phyloP scores from a whole-genome alignment of 352 stramenopile genomes.

The Phytopythium chamaehyphon region DNA sequence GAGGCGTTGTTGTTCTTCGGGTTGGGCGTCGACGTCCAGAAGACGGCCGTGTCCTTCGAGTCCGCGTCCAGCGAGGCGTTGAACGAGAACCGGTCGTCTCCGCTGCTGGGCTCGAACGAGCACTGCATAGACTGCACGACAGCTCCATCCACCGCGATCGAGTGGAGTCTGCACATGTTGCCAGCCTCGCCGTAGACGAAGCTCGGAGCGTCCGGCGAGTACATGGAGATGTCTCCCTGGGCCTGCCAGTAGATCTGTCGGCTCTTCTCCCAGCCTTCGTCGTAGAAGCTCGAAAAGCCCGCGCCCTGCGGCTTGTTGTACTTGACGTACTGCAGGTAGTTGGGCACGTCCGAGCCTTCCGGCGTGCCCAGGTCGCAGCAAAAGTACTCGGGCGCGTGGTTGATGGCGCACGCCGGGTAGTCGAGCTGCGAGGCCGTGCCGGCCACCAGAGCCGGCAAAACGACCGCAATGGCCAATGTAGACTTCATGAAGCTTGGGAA shows the following conservation, averaged over 20 bases:
- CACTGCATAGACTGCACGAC: slow-evolving; percentile 41
- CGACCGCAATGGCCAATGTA: slow-evolving; percentile 8
- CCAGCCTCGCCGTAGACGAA: slow-evolving; percentile 50
- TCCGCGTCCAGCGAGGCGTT: slow-evolving; percentile 53
- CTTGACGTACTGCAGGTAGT: slow-evolving; percentile 46
- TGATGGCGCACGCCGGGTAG: slow-evolving; percentile 57
- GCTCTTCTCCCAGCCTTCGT: slow-evolving; percentile 60
- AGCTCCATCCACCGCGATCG: slow-evolving; percentile 19
- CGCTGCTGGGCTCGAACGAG: slow-evolving; percentile 22
- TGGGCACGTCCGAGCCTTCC: slow-evolving; percentile 21
- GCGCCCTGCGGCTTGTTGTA: slow-evolving; percentile 51
- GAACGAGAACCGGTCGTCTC: slow-evolving; percentile 36
- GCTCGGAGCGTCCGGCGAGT: slow-evolving; percentile 44
- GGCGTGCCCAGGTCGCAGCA: slow-evolving; percentile 46
- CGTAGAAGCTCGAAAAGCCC: slow-evolving; percentile 47
- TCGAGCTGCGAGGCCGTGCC: slow-evolving; percentile 48
- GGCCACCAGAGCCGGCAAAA: slow-evolving; percentile 20
- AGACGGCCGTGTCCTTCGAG: slow-evolving; percentile 40
- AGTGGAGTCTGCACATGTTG: slow-evolving; percentile 44
- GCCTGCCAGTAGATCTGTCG: slow-evolving; percentile 63
- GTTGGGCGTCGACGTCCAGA: slow-evolving; percentile 49
- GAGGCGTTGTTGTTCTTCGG: slow-evolving; percentile 70
- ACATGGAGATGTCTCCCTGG: slow-evolving; percentile 47
- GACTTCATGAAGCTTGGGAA: neutral
- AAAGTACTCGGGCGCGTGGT: slow-evolving; percentile 48